phyloP scores from a whole-genome alignment of 2,329 filamentous ascomycete species.

The Hypomyces rosellus region DNA sequence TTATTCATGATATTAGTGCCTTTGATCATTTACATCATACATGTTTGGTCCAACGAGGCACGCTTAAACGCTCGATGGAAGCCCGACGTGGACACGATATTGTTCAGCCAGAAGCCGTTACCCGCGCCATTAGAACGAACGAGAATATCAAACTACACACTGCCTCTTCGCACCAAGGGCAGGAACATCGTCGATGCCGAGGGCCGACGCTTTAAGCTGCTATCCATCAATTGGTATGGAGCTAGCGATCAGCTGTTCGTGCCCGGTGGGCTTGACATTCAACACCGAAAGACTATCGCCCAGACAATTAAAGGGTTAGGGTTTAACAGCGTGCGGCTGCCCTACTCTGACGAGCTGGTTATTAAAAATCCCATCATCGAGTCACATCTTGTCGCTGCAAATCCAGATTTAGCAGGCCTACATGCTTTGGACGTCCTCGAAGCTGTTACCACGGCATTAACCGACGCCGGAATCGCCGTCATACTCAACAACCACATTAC shows the following conservation, averaged over 20 bases:
- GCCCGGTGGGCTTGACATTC: slow-evolving; percentile 56
- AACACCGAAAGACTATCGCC: slow-evolving; percentile 56
- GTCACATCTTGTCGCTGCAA: slow-evolving; percentile 45
- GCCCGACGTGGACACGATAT: slow-evolving; percentile 40
- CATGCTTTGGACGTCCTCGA: slow-evolving; percentile 56
- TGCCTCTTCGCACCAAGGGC: slow-evolving; percentile 54
- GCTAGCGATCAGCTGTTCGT: slow-evolving; percentile 62
- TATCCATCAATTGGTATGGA: slow-evolving; percentile 66
- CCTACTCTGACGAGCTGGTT: slow-evolving; percentile 65
- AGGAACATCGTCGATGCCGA: slow-evolving; percentile 54
- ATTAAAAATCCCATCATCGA: slow-evolving; percentile 50
- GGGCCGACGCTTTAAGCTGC: slow-evolving; percentile 53
- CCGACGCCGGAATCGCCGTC: slow-evolving; percentile 56
- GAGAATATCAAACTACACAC: slow-evolving; percentile 41
- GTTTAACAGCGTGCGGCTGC: slow-evolving; percentile 65
- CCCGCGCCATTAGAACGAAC: slow-evolving; percentile 36
- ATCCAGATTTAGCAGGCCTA: slow-evolving; percentile 51
- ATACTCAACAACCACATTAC: slow-evolving; percentile 69
- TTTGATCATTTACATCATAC: slow-evolving; percentile 28
- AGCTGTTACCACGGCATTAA: slow-evolving; percentile 53
- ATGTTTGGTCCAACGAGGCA: slow-evolving; percentile 40
- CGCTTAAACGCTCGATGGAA: slow-evolving; percentile 40
- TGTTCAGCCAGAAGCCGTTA: slow-evolving; percentile 45
- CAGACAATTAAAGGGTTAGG: slow-evolving; percentile 53
- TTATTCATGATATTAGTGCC: slow-evolving; percentile 26